Percentiles rank a stretch among this genome's conserved stretches.
Evolutionary conservation across 1,139 yeast species (phyloP).

Genomic region (Candida sanyaensis): DNA sequence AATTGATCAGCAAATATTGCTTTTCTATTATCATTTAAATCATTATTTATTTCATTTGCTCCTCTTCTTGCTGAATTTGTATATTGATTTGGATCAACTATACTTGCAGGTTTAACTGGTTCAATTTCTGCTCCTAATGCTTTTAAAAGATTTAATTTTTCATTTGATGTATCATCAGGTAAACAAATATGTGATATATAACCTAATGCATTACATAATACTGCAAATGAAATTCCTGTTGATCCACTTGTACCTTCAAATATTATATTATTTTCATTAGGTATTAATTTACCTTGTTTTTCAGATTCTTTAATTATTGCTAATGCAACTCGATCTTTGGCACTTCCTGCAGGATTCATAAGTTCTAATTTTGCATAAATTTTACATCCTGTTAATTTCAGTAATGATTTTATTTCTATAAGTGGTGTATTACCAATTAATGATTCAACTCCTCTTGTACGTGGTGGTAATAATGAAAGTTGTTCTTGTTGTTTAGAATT

Average conservation of each 20-base stretch:
- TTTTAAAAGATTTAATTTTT: constrained; percentile 69
- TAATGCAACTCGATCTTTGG: constrained; percentile 91
- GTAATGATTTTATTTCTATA: constrained; percentile 75
- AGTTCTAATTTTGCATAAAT: constrained; percentile 87
- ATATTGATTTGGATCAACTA: constrained; percentile 90
- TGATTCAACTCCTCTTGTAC: constrained; percentile 43
- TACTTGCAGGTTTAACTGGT: constrained; percentile 91
- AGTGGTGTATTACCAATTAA: constrained; percentile 91
- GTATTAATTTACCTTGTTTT: constrained; percentile 53
- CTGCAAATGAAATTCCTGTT: constrained; percentile 92
- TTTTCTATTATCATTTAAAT: constrained; percentile 32
- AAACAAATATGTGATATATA: constrained; percentile 87
- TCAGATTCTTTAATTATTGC: constrained; percentile 79
- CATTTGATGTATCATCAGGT: constrained; percentile 93
- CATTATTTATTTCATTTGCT: constrained; percentile 54
- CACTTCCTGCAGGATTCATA: constrained; percentile 92
- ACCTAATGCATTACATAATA: constrained; percentile 84
- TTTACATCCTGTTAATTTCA: constrained; percentile 74
- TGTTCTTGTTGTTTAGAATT: constrained; percentile 10
- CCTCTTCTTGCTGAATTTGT: constrained; percentile 82
- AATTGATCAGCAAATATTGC: constrained; percentile 96
- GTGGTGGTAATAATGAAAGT: constrained; percentile 29
- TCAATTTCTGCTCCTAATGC: constrained; percentile 85
- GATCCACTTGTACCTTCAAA: constrained; percentile 97
- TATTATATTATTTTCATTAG: constrained; percentile 59